Evolutionary conservation across 352 stramenopile genomes (phyloP).

Genomic region (Phytopythium helicoides): DNA sequence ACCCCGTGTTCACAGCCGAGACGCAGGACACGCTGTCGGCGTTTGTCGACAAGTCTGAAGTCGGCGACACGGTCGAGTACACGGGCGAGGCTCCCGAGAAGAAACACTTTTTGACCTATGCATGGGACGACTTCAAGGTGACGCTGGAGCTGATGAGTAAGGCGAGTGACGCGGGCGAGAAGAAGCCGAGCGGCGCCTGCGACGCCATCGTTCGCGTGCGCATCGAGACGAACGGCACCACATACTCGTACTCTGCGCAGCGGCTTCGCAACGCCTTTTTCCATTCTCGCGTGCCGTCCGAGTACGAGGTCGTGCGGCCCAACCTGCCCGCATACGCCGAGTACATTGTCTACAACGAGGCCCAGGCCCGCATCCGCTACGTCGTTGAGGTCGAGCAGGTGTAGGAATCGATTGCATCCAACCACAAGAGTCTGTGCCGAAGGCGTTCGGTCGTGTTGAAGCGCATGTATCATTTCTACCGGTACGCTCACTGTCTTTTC

Average conservation of each 20-base stretch:
- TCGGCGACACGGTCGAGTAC: conserved; percentile 38
- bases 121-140: conserved; percentile 23
- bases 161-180: conserved; percentile 1
- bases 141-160: conserved; percentile 51
- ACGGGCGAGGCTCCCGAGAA: conserved; percentile 29
- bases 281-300: conserved; percentile 9
- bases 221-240: conserved; percentile 22
- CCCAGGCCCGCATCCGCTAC: conserved; percentile 55
- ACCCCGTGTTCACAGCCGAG: conserved; percentile 26
- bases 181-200: conserved; percentile 1
- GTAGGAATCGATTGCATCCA: too few species aligned
- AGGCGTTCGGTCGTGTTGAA: too few species aligned
- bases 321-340: conserved; percentile 40
- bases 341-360: conserved; percentile 64
- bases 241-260: conserved; percentile 39
- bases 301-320: conserved; percentile 15
- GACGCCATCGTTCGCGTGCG: conserved; percentile 16
- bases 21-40: conserved; percentile 37
- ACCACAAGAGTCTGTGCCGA: too few species aligned
- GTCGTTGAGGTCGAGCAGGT: conserved; percentile 32
- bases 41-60: conserved; percentile 37
- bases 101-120: conserved; percentile 28
- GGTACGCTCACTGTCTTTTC: too few species aligned
- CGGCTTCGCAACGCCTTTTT: conserved; percentile 48
- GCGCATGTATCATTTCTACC: too few species aligned